Conservation (phyloP, 1,284 basidiomycete species). For the Boletus sp. region DNA sequence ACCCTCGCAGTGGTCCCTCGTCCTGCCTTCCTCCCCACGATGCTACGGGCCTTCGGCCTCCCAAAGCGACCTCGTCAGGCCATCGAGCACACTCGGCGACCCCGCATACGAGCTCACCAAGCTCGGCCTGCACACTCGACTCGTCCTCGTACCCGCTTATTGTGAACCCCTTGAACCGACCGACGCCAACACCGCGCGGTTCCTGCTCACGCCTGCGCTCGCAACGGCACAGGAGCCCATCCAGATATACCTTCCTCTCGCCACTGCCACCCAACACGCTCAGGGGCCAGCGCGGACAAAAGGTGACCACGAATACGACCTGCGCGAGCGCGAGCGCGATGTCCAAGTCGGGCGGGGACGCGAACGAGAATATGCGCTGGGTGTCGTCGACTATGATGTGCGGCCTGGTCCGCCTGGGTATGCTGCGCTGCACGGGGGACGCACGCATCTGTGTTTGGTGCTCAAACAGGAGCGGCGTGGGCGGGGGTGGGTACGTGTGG, state of each 20-base stretch:
- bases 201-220: constrained; percentile 20
- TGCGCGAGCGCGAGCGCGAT: constrained; percentile 15
- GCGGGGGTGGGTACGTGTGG: constrained; percentile 23
- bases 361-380: constrained; percentile 20
- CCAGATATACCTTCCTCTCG: constrained; percentile 18
- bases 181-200: constrained; percentile 11
- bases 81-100: constrained; percentile 18
- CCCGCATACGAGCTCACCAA: constrained; percentile 25
- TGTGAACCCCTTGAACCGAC: constrained; percentile 21
- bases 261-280: not conserved
- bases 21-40: constrained; percentile 21
- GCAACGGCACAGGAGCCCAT: constrained; percentile 21
- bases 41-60: constrained; percentile 13
- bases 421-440: constrained; percentile 21
- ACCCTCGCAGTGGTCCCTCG: constrained; percentile 26
- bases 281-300: constrained; percentile 2
- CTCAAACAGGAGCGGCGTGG: constrained; percentile 24
- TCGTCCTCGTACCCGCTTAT: constrained; percentile 24
- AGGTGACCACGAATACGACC: constrained; percentile 11
- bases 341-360: constrained; percentile 5
- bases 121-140: constrained; percentile 18
- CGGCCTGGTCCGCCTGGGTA: constrained; percentile 25
- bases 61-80: constrained; percentile 11
- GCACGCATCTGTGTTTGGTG: constrained; percentile 25
- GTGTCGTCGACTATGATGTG: constrained; percentile 25